phyloP scores from a whole-genome alignment of 1,139 yeast genomes.

The Saccharomyces hybrid region DNA sequence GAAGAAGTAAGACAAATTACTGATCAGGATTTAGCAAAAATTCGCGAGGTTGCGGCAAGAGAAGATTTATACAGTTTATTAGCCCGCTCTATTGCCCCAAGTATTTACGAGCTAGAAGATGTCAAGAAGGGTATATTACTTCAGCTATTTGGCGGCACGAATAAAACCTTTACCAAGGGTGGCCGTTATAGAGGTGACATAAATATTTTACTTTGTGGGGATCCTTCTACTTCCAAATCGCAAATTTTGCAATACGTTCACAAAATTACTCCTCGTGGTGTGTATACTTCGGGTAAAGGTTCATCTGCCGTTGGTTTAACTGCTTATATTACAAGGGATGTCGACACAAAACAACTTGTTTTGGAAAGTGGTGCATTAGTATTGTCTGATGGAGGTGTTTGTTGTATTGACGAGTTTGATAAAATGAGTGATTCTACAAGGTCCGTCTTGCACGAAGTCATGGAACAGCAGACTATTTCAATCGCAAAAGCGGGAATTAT shows the following conservation, averaged over 20 bases:
- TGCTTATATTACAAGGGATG: constrained; percentile 90
- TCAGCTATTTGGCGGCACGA: constrained; percentile 92
- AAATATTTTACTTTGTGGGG: constrained; percentile 87
- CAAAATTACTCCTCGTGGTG: constrained; percentile 95
- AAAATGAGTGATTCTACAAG: constrained; percentile 93
- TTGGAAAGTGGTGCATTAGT: constrained; percentile 95
- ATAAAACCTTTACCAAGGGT: constrained; percentile 80
- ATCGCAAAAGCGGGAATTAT: constrained; percentile 98
- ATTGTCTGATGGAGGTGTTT: constrained; percentile 94
- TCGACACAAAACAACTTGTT: constrained; percentile 87
- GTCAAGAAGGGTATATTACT: constrained; percentile 89
- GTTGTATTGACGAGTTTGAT: constrained; percentile 98
- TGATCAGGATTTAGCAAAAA: constrained; percentile 58
- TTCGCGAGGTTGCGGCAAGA: constrained; percentile 54
- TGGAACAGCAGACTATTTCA: constrained; percentile 98
- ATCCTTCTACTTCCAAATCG: constrained; percentile 95
- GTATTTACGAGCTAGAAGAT: constrained; percentile 91
- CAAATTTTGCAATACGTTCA: constrained; percentile 91
- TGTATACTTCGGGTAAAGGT: constrained; percentile 96
- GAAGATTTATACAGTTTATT: constrained; percentile 81
- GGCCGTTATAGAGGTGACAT: constrained; percentile 96
- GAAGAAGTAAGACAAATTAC: constrained; percentile 68
- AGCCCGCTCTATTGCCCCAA: constrained; percentile 89
- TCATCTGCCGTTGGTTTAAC: constrained; percentile 98
- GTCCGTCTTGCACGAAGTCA: constrained; percentile 93